These are phyloP conservation scores for Boechera stricta DNA, from an alignment of 345 rosid genomes.

Conservation along the genomic window DNA sequence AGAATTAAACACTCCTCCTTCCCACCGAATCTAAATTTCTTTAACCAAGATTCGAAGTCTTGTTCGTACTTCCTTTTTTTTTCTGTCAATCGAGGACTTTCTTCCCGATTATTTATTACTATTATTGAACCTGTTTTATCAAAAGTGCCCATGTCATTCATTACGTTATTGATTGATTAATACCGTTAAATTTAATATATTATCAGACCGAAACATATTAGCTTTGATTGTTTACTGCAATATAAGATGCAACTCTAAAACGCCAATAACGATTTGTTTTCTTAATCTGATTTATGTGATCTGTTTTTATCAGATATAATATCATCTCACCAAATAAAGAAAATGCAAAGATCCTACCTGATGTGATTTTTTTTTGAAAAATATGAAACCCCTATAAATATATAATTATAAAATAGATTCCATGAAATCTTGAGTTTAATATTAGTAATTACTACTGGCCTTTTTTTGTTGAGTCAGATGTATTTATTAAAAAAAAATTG, in stretches of 20 bases:
- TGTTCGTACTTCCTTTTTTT: slow-evolving; percentile 23
- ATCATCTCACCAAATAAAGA: not conserved
- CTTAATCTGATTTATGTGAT: not conserved
- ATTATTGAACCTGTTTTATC: slow-evolving; percentile 23
- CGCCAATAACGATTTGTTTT: not conserved
- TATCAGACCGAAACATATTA: not conserved
- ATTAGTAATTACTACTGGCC: not conserved
- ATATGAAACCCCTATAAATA: not conserved
- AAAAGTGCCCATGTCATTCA: slow-evolving; percentile 22
- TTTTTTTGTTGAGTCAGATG: not conserved
- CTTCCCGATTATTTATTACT: not conserved
- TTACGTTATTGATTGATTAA: slow-evolving; percentile 26
- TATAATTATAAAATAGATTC: not conserved
- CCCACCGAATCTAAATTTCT: slow-evolving; percentile 39
- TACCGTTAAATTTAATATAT: slow-evolving; percentile 18
- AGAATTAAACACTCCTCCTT: slow-evolving; percentile 33
- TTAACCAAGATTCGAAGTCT: slow-evolving; percentile 45
- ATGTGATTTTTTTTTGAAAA: not conserved
- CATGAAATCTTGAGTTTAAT: slow-evolving; percentile 15
- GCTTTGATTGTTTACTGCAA: not conserved
- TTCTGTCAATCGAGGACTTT: slow-evolving; percentile 13
- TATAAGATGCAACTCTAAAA: not conserved
- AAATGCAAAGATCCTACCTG: not conserved
- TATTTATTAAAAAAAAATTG: not conserved
- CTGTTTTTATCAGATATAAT: not conserved